phyloP scores from a whole-genome alignment of 345 rosid genomes.

The Acer negundo region DNA sequence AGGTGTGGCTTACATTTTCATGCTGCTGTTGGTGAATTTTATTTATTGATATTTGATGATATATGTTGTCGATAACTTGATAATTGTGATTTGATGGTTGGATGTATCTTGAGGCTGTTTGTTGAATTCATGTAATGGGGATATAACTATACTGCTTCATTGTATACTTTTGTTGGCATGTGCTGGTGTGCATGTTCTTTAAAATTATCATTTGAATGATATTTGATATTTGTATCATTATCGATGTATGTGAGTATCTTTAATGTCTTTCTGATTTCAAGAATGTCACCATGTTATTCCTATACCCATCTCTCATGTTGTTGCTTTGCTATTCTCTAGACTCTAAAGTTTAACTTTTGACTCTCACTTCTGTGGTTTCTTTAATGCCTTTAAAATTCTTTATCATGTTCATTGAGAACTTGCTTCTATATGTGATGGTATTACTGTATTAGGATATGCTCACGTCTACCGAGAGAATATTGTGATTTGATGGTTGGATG shows the following conservation, averaged over 20 bases:
- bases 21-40: not conserved
- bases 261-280: not conserved
- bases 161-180: not conserved
- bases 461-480: not conserved
- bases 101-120: not conserved
- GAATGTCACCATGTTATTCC: not conserved
- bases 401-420: constrained; percentile 1
- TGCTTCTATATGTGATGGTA: too few species aligned
- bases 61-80: not conserved
- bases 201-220: not conserved
- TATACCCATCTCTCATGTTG: not conserved
- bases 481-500: not conserved
- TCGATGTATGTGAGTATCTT: not conserved
- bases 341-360: too few species aligned
- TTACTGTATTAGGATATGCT: too few species aligned
- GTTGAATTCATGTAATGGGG: not conserved
- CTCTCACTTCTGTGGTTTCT: too few species aligned
- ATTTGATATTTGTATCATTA: not conserved
- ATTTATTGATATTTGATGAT: not conserved
- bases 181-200: not conserved
- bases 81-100: not conserved
- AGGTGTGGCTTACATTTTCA: not conserved
- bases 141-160: not conserved
- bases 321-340: not conserved
- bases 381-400: not conserved